Conservation (phyloP, 2,329 filamentous ascomycete genomes). For the Massarina eburnea region DNA sequence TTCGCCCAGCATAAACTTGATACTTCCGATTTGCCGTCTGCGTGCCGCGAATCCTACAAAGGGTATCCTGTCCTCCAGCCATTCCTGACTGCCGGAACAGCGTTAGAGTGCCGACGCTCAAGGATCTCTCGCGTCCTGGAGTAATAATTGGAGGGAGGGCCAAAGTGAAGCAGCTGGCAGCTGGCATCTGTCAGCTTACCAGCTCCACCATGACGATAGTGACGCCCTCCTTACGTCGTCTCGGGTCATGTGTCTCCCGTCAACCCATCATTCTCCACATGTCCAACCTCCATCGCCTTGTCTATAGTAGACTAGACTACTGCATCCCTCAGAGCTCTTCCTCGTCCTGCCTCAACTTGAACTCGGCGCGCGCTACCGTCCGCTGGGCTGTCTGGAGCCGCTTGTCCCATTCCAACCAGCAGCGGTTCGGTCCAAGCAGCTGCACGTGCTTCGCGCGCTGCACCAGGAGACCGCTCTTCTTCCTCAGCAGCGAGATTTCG, state of each 20-base stretch:
- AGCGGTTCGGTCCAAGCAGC: slow-evolving; percentile 67
- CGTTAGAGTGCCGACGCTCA: background rate
- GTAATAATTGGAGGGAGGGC: too few species aligned
- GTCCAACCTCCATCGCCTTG: background rate
- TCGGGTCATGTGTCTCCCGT: background rate
- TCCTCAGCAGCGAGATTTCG: slow-evolving; percentile 65
- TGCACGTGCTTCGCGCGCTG: slow-evolving; percentile 71
- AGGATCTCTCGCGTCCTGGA: background rate
- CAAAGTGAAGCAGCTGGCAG: background rate
- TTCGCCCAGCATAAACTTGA: background rate
- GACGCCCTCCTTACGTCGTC: slow-evolving; percentile 1
- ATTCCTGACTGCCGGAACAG: background rate
- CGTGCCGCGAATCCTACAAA: background rate
- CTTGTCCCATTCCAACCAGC: slow-evolving; percentile 71
- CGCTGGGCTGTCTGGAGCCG: slow-evolving; percentile 67
- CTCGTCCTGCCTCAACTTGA: slow-evolving; percentile 56
- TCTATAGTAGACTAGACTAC: background rate
- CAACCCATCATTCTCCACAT: background rate
- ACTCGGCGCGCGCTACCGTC: slow-evolving; percentile 64
- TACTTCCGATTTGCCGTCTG: background rate
- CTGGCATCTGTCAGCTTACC: background rate
- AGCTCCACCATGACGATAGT: background rate
- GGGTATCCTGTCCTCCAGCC: background rate
- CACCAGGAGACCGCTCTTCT: slow-evolving; percentile 59
- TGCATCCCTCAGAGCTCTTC: slow-evolving; percentile 30